Evolutionary conservation across 2,329 filamentous ascomycete species (phyloP), one percentile per base, ranked within the genome.

Genomic region (Paracorniculantispora psalliotae): DNA sequence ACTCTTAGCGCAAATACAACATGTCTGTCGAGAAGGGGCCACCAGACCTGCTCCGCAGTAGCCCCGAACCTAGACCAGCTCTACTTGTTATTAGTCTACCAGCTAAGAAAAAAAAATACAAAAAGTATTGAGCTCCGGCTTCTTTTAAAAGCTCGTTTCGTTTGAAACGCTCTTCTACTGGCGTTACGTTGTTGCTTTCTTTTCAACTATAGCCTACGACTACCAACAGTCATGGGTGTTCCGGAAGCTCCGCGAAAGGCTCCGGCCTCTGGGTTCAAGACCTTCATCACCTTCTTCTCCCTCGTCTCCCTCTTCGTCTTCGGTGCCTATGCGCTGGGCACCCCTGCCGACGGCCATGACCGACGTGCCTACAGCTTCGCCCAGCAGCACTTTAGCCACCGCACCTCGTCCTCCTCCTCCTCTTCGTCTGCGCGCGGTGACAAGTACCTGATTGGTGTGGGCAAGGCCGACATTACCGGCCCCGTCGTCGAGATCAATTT

Each of bases 401-500:
- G 37, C n/a, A 26, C 46, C 8, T 28, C 13, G 21, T 35, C 43
- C 33, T 39, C 37, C 15, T 49, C 48, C 2, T 19, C 37, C 8
- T 23, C 33, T 17, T 33, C 48, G 19, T 53, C 57, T 21, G 43
- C 43, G 9, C 44, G 44, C 19, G 51, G 71, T 25, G 69, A 73
- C 58, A 69, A 67, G 61, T 84, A 83, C 61, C 73, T 83, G 35
- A 67, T 84, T 48, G 82, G 81, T 19, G 80, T 81, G 2, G 81
- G 81, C 49, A 84, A 83, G 68, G 81, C 78, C 6, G 82, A 85
- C 64, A 82, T 84, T 64, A 85, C 82, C 0, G 81, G 90, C 2
- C 91, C 92, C 0, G 91, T 96, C 13, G 92, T 96, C 23, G 91
- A 97, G 72, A 83, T 97, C 68, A 92, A 91, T 67, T 82, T 97